A percentile compares a stretch with the other conserved stretches of the same genome.
Conservation (phyloP, 129 eudicot genomes). For the Centaurea solstitialis region DNA sequence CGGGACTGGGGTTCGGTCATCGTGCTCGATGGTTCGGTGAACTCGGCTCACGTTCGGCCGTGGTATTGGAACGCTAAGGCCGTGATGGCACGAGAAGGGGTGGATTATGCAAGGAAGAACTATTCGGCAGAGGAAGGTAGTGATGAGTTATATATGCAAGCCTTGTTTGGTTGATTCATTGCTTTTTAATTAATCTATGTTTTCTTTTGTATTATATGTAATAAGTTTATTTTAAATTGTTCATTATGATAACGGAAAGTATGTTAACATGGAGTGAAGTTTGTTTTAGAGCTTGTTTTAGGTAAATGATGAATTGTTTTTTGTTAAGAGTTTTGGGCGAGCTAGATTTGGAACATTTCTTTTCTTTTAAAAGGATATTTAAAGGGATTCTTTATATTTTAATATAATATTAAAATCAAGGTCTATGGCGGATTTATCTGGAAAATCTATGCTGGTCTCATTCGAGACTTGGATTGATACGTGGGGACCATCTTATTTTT, state of each 20-base stretch:
- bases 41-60: conserved; percentile 58
- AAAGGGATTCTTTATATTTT: background rate
- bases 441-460: too few relatives aligned
- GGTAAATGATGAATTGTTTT: background rate
- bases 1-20: conserved; percentile 90
- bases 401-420: too few relatives aligned
- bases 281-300: background rate
- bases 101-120: conserved; percentile 37
- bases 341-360: background rate
- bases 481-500: too few relatives aligned
- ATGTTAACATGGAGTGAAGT: background rate
- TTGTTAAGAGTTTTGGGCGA: background rate
- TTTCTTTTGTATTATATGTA: background rate
- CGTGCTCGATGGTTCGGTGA: conserved; percentile 37
- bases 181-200: background rate
- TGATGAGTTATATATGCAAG: conserved; percentile 74
- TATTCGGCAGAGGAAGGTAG: conserved; percentile 80
- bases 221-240: background rate
- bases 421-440: too few relatives aligned
- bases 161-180: conserved; percentile 43
- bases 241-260: background rate
- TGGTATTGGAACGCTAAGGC: conserved; percentile 71
- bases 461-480: too few relatives aligned
- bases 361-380: too few relatives aligned
- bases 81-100: conserved; percentile 51